phyloP scores from a whole-genome alignment of 768 basidiomycete genomes.

The Sporobolomyces phaffii region DNA sequence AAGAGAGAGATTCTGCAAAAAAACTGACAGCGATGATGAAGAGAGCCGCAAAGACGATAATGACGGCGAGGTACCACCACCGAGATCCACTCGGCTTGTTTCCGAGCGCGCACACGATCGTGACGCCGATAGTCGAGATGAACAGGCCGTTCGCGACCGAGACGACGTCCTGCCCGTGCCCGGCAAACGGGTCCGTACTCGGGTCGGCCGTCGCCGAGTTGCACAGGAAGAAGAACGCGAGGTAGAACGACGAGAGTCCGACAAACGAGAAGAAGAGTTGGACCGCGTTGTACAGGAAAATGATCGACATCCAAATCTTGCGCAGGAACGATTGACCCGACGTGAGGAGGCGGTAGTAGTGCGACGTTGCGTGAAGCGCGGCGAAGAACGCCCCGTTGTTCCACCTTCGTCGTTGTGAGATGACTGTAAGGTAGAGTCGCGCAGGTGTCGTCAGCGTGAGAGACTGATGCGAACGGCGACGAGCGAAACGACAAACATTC shows the following conservation, averaged over 20 bases:
- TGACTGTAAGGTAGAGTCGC: slow-evolving; percentile 38
- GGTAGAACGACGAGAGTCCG: slow-evolving; percentile 39
- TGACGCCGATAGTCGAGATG: slow-evolving; percentile 74
- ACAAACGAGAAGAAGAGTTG: slow-evolving; percentile 45
- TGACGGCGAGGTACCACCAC: slow-evolving; percentile 71
- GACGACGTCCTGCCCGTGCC: slow-evolving; percentile 67
- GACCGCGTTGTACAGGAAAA: slow-evolving; percentile 25
- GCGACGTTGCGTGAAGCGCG: slow-evolving; percentile 38
- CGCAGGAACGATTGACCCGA: slow-evolving; percentile 45
- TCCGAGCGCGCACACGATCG: slow-evolving; percentile 63
- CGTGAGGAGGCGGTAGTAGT: slow-evolving; percentile 44
- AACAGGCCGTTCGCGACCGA: slow-evolving; percentile 60
- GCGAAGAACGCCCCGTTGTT: slow-evolving; percentile 44
- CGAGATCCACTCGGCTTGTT: slow-evolving; percentile 74
- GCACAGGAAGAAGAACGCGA: slow-evolving; percentile 66
- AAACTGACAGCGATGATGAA: slow-evolving; percentile 53
- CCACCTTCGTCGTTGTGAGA: slow-evolving; percentile 47
- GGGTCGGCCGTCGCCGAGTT: slow-evolving; percentile 63
- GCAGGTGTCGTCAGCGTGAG: slow-evolving; percentile 69
- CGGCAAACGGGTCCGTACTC: slow-evolving; percentile 64
- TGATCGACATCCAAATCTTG: slow-evolving; percentile 38
- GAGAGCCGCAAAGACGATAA: slow-evolving; percentile 65
- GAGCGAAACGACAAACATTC: slow-evolving; percentile 7
- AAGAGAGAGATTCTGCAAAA: slow-evolving; percentile 33
- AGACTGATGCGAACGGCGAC: too few relatives aligned